Percentiles rank a stretch among this genome's conserved stretches.
These are phyloP conservation scores for Boletus holoroseus DNA, from an alignment of 1,284 basidiomycete genomes.

Conservation along the genomic window DNA sequence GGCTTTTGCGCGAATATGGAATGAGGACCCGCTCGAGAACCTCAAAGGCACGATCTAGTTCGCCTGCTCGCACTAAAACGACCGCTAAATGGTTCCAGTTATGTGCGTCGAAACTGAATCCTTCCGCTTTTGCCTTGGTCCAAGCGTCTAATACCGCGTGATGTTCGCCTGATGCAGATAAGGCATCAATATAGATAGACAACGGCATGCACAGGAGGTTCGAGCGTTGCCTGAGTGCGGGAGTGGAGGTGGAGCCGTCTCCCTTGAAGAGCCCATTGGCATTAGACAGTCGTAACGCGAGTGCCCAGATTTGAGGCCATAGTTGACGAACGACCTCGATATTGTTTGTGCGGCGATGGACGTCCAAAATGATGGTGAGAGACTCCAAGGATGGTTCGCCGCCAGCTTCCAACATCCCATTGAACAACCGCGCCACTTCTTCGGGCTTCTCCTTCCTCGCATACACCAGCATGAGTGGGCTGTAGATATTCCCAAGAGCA, in stretches of 20 bases:
- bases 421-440: slow-evolving; percentile 56
- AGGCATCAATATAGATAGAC: slow-evolving; percentile 77
- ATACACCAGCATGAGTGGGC: slow-evolving; percentile 61
- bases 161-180: slow-evolving; percentile 64
- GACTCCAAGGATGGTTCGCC: slow-evolving; percentile 55
- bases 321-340: slow-evolving; percentile 52
- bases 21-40: slow-evolving; percentile 78
- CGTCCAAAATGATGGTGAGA: slow-evolving; percentile 69
- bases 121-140: slow-evolving; percentile 57
- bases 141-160: slow-evolving; percentile 64
- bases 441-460: slow-evolving; percentile 44
- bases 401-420: slow-evolving; percentile 51
- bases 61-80: slow-evolving; percentile 74
- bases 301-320: slow-evolving; percentile 68
- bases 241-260: slow-evolving; percentile 13
- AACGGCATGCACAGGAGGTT: slow-evolving; percentile 74
- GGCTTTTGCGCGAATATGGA: slow-evolving; percentile 46
- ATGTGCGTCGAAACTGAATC: slow-evolving; percentile 81
- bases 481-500: slow-evolving; percentile 53
- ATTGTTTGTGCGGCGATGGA: slow-evolving; percentile 62
- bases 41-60: slow-evolving; percentile 77
- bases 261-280: slow-evolving; percentile 34
- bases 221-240: slow-evolving; percentile 34
- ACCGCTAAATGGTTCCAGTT: slow-evolving; percentile 90
- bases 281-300: slow-evolving; percentile 42